Evolutionary conservation across 768 basidiomycete species (phyloP).

Genomic region (Fomitopsis serialis): DNA sequence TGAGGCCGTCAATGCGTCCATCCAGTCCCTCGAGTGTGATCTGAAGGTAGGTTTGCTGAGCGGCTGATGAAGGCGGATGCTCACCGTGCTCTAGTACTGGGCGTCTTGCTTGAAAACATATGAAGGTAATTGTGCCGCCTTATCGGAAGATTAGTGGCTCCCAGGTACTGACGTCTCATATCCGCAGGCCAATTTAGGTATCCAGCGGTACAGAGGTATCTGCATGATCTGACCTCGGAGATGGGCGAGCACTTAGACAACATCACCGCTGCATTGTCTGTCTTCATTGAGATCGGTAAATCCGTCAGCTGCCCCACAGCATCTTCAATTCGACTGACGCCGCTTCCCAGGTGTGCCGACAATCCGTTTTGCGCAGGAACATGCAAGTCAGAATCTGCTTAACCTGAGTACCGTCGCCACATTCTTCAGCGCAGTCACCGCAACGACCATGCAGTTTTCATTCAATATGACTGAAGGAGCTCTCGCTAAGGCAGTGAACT

Average conservation of each 20-base stretch:
- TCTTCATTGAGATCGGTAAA: constrained; percentile 74
- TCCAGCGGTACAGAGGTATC: constrained; percentile 67
- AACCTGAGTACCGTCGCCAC: constrained; percentile 76
- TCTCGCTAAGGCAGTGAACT: constrained; percentile 53
- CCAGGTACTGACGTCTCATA: not conserved
- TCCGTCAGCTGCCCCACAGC: too few relatives aligned
- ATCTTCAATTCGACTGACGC: not conserved
- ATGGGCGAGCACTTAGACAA: constrained; percentile 71
- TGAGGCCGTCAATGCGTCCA: constrained; percentile 64
- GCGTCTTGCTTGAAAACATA: constrained; percentile 66
- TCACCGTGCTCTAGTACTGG: constrained; percentile 51
- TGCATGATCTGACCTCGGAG: constrained; percentile 69
- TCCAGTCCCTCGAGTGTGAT: constrained; percentile 64
- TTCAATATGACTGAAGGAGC: constrained; percentile 35
- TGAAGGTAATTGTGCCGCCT: constrained; percentile 36
- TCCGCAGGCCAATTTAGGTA: constrained; percentile 61
- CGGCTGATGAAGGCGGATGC: not conserved
- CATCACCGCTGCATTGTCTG: constrained; percentile 60
- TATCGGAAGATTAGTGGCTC: not conserved
- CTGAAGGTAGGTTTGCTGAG: constrained; percentile 41
- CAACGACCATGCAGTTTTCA: constrained; percentile 68
- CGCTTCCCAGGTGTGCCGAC: constrained; percentile 57
- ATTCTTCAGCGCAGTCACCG: constrained; percentile 73
- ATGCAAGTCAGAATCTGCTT: constrained; percentile 54
- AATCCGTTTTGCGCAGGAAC: constrained; percentile 72